Evolutionary conservation across 805 yeast genomes (phyloP).

Genomic region (Zygosaccharomyces siamensis): DNA sequence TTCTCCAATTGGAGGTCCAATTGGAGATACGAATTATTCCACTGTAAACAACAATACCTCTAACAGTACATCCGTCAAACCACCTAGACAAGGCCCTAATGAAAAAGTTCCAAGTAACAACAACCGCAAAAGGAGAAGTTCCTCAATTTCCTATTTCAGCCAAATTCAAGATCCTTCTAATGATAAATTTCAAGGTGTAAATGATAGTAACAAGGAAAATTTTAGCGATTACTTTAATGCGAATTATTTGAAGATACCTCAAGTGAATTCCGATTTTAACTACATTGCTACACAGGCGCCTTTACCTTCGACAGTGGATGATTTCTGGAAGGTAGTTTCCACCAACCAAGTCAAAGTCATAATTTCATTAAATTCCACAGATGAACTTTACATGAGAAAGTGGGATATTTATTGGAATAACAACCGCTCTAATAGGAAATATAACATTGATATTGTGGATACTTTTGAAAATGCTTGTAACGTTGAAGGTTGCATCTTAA

Average conservation of each 20-base stretch:
- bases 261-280: constrained; percentile 37
- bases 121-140: constrained; percentile 10
- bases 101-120: constrained; percentile 3
- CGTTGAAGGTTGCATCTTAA: constrained; percentile 33
- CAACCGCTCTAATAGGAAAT: constrained; percentile 34
- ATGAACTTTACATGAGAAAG: constrained; percentile 69
- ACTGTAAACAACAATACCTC: neutral
- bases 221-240: constrained; percentile 77
- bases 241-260: constrained; percentile 52
- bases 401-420: constrained; percentile 81
- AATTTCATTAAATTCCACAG: constrained; percentile 68
- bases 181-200: constrained; percentile 1
- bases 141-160: constrained; percentile 9
- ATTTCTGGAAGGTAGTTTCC: constrained; percentile 82
- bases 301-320: constrained; percentile 64
- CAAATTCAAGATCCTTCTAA: constrained; percentile 2
- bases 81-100: neutral
- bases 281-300: constrained; percentile 95
- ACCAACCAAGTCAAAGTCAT: constrained; percentile 63
- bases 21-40: constrained; percentile 4
- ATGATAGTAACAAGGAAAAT: constrained; percentile 12
- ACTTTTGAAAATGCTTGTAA: constrained; percentile 30
- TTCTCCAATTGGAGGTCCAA: constrained; percentile 28
- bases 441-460: constrained; percentile 35
- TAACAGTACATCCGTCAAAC: neutral